These are phyloP conservation scores for Trametopsis cervina DNA, from an alignment of 768 basidiomycete genomes.

Conservation along the genomic window DNA sequence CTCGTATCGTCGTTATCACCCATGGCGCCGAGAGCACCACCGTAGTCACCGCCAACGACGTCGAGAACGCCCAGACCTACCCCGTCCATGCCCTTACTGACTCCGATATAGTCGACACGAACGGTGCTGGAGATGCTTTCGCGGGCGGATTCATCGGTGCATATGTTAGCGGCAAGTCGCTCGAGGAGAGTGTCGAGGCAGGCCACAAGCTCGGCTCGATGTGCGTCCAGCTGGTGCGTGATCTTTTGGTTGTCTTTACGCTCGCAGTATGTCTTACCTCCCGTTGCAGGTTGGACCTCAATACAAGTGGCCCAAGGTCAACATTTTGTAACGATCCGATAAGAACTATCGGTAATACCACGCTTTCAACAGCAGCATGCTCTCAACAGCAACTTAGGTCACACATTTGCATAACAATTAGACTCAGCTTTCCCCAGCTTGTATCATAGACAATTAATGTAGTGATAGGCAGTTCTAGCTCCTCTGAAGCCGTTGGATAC, in stretches of 20 bases:
- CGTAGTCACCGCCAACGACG: constrained; percentile 55
- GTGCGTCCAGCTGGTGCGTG: constrained; percentile 70
- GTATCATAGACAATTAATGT: constrained; percentile 13
- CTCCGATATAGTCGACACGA: constrained; percentile 86
- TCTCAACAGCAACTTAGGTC: constrained; percentile 9
- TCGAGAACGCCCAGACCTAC: constrained; percentile 49
- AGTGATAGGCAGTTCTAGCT: too few relatives aligned
- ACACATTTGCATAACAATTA: background rate
- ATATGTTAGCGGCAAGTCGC: constrained; percentile 64
- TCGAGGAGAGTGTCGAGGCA: constrained; percentile 72
- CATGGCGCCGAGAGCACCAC: constrained; percentile 80
- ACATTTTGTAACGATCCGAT: constrained; percentile 32
- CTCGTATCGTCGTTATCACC: constrained; percentile 85
- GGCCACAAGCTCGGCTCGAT: constrained; percentile 86
- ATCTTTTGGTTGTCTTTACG: background rate
- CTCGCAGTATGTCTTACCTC: background rate
- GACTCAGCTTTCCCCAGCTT: constrained; percentile 29
- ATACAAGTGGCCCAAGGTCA: constrained; percentile 50
- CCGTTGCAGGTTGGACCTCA: constrained; percentile 57
- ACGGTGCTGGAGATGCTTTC: constrained; percentile 97
- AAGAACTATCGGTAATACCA: background rate
- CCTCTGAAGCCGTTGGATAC: too few relatives aligned
- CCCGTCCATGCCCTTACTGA: constrained; percentile 50
- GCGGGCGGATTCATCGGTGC: constrained; percentile 95
- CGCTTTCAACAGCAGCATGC: constrained; percentile 17